Conservation (phyloP, 148 eudicot species). For the Fagopyrum tataricum region DNA sequence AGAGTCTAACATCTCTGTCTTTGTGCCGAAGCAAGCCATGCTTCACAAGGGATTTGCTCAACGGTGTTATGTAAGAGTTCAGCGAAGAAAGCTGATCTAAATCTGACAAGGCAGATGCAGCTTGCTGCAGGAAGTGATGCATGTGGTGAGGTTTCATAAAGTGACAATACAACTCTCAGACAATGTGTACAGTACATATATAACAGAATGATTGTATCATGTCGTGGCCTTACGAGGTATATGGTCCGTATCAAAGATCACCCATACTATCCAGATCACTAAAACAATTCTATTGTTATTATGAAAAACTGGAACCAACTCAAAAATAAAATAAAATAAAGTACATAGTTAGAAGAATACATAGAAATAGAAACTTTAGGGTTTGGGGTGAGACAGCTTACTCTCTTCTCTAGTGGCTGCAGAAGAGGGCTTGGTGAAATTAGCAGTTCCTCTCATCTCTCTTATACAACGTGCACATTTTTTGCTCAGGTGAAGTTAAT, state of each 20-base stretch:
- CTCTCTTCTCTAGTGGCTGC: not conserved
- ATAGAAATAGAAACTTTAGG: not conserved
- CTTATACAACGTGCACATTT: not conserved
- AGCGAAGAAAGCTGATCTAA: constrained; percentile 49
- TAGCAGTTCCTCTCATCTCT: not conserved
- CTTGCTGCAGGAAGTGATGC: constrained; percentile 47
- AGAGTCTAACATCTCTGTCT: constrained; percentile 69
- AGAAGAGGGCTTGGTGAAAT: not conserved
- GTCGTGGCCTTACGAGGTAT: not conserved
- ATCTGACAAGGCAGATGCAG: constrained; percentile 41
- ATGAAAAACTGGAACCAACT: not conserved
- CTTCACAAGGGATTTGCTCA: constrained; percentile 52
- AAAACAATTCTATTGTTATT: not conserved
- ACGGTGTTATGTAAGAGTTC: constrained; percentile 11
- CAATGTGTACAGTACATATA: not conserved
- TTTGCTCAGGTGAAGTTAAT: not conserved
- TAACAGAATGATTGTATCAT: not conserved
- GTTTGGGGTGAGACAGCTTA: not conserved
- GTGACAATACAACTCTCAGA: not conserved
- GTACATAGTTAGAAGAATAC: not conserved
- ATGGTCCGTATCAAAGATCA: not conserved
- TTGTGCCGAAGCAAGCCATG: constrained; percentile 54
- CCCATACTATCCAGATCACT: not conserved
- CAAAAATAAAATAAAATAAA: not conserved
- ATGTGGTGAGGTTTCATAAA: not conserved